Base-by-base conservation (phyloP, 352 stramenopile genomes). In the Globisporangium parvum region DNA sequence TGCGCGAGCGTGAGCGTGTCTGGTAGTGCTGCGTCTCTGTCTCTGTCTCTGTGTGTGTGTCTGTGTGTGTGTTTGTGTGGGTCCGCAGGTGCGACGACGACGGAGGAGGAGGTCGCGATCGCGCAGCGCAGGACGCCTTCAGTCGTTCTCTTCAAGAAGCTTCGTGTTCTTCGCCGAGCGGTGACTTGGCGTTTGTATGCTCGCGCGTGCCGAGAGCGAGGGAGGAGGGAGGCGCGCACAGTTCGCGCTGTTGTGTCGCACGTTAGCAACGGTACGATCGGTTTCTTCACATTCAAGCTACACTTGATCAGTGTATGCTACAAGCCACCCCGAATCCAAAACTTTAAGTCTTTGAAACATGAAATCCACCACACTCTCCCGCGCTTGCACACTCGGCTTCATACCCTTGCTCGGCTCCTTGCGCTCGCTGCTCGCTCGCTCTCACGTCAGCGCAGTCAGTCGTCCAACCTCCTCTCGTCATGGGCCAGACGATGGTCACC, bases 101-200 rank as follows among this genome's bases (percentile, higher is more conserved):
- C 18, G 23, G 17, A 12, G 33, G 49, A 37, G 21, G 4, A 18
- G n/a, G 35, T 17, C 33, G 40, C 26, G 21, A 33, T 35, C 39
- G 51, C n/a, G 41, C 21, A n/a, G 21, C 20, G 37, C 37, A 17
- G 37, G 9, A 42, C 14, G 37, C 14, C 31, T 35, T 35, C 31
- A 6, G 31, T 35, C 53, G 33, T 53, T 59, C 33, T 59, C 53
- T 59, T 59, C 44, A 60, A 63, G 55, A 58, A 53, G 42, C 45
- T 50, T 17, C 58, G 31, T 62, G 57, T 61, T 48, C 33, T 57
- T 65, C 46, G 60, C 49, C 41, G 14, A 49, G 31, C 33, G 42
- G 47, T 47, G 41, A 47, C 41, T 47, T 47, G 41, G 20, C 20
- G 41, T 47, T 47, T 47, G 41, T 47, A 47, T 47, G 41, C 18